Base-by-base conservation (phyloP, 2,329 filamentous ascomycete genomes). In the Hymenoscyphus albidus region DNA sequence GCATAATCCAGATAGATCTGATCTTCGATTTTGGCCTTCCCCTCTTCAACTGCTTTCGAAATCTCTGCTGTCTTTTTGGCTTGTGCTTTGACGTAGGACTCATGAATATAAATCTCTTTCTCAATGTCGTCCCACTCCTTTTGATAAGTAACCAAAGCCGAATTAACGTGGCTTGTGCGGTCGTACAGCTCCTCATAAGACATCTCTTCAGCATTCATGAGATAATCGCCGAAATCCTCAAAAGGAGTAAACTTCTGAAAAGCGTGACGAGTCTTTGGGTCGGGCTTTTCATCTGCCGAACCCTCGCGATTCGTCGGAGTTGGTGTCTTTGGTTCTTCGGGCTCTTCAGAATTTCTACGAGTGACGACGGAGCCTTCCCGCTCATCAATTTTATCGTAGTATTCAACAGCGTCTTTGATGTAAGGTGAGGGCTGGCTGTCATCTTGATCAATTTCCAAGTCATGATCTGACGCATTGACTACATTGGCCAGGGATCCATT, bases 91-190 rank as follows among this genome's bases (percentile, higher is more conserved):
- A 63, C 31, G 38, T 61, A 65, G 35, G 61, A 64, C 48, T 73
- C 73, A 62, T 70, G 68, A 56, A 64, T 67, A 48, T 68, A 62
- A 32, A 72, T 68, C 48, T 72, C 63, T 62, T 70, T 67, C 6
- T 73, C 69, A 42, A 73, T 68, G 31, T 31, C 58, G 55, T 72
- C 70, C 59, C 61, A 74, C 57, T 75, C 73, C 27, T 69, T 64
- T 64, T 74, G 72, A 51, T 70, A 70, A 39, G 61, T 58, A 10
- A 48, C 35, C 55, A 75, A 58, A 56, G 68, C 63, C 3, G 65
- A 61, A 16, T 70, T 59, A 42, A 73, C 65, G 5, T 56, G 55
- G 40, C 58, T 62, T 18, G 71, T 68, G 32, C 67, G 68, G 22
- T 67, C 64, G 61, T 74, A 75, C 7, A 74, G 64, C 39, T 68